phyloP scores from a whole-genome alignment of 345 rosid species.

The Schrenkiella parvula region DNA sequence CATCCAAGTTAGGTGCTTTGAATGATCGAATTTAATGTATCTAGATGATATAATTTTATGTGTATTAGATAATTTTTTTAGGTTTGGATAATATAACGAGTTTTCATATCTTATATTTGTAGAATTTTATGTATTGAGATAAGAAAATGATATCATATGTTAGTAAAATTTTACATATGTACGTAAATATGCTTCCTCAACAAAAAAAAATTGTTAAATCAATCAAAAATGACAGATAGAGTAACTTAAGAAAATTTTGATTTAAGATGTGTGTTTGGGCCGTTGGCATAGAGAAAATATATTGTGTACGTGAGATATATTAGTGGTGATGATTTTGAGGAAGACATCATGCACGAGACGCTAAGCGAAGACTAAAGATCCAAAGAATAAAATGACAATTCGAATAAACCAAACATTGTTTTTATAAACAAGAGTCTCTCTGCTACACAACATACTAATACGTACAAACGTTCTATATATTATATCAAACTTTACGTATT shows the following conservation, averaged over 20 bases:
- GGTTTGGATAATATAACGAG: neutral
- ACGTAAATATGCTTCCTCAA: neutral
- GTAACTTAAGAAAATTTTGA: neutral
- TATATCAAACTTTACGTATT: neutral
- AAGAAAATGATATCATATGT: neutral
- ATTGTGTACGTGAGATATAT: constrained; percentile 7
- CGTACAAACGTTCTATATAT: constrained; percentile 26
- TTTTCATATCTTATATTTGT: neutral
- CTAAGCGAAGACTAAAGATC: constrained; percentile 19
- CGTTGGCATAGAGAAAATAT: neutral
- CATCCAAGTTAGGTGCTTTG: neutral
- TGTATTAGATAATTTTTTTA: neutral
- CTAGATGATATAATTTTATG: neutral
- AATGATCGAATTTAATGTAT: neutral
- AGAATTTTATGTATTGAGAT: neutral
- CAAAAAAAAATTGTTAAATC: neutral
- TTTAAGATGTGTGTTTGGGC: neutral
- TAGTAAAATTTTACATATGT: neutral
- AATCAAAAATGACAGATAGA: neutral
- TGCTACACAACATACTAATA: constrained; percentile 31
- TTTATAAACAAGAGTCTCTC: constrained; percentile 29
- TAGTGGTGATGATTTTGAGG: constrained; percentile 32
- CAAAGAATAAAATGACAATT: constrained; percentile 32
- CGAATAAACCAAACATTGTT: constrained; percentile 38
- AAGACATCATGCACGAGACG: constrained; percentile 29